These are phyloP conservation scores for Penicillium coprophilum DNA, from an alignment of 495 filamentous ascomycete species.

Conservation along the genomic window DNA sequence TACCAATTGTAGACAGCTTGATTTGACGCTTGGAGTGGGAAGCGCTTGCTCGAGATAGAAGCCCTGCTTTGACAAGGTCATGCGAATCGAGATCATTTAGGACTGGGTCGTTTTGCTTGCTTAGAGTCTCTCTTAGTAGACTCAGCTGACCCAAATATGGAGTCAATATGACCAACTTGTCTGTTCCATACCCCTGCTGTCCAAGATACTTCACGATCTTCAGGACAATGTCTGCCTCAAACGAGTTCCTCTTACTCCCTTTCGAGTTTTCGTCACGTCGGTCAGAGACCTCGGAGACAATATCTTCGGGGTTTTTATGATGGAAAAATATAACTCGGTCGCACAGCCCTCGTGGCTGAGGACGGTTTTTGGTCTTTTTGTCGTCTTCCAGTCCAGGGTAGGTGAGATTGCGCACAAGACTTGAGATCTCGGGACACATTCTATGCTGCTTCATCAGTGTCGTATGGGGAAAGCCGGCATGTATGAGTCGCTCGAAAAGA, in stretches of 20 bases:
- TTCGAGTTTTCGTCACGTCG: conserved; percentile 49
- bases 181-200: conserved; percentile 71
- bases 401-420: conserved; percentile 55
- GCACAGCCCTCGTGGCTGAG: conserved; percentile 56
- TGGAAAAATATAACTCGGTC: conserved; percentile 66
- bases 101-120: conserved; percentile 56
- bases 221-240: conserved; percentile 67
- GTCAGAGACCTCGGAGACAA: conserved; percentile 42
- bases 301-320: conserved; percentile 55
- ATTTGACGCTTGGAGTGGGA: conserved; percentile 52
- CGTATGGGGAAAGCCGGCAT: conserved; percentile 52
- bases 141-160: conserved; percentile 72
- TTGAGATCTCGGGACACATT: conserved; percentile 70
- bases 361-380: conserved; percentile 48
- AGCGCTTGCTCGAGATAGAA: conserved; percentile 56
- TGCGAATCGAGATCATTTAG: conserved; percentile 69
- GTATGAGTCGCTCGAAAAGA: conserved; percentile 69
- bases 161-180: conserved; percentile 67
- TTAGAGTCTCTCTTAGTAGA: conserved; percentile 54
- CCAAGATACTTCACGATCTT: conserved; percentile 69
- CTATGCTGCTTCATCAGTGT: conserved; percentile 64
- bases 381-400: conserved; percentile 67
- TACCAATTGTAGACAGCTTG: conserved; percentile 66
- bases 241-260: conserved; percentile 61
- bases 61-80: conserved; percentile 65